Conservation (phyloP, 2,329 filamentous ascomycete genomes). For the Cadophora sp. region DNA sequence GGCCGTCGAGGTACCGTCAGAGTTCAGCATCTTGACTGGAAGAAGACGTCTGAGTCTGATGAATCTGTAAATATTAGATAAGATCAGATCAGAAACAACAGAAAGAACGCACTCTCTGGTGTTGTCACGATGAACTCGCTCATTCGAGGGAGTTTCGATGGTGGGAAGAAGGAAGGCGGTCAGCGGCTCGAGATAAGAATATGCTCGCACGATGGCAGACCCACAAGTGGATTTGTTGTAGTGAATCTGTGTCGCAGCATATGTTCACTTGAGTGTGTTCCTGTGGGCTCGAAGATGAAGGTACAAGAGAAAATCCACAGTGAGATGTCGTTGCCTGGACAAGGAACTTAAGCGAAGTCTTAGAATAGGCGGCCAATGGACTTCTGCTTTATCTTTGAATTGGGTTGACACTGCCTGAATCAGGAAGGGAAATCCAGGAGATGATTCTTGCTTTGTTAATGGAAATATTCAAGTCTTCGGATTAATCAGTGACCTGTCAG, state of each 20-base stretch:
- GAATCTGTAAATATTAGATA: background rate
- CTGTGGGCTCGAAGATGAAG: background rate
- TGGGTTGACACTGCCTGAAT: background rate
- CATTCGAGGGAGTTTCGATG: background rate
- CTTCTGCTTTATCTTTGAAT: background rate
- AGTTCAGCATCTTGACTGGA: background rate
- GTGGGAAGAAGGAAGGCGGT: background rate
- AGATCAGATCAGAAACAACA: background rate
- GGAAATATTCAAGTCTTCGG: too few relatives aligned
- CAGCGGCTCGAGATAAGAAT: background rate
- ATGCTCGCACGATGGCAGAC: background rate
- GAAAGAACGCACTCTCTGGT: background rate
- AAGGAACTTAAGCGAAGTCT: background rate
- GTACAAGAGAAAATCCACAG: background rate
- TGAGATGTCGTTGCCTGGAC: background rate
- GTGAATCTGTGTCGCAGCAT: background rate
- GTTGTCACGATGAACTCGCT: background rate
- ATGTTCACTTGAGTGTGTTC: background rate
- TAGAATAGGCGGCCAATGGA: background rate
- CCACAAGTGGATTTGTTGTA: background rate
- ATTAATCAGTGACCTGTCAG: too few relatives aligned
- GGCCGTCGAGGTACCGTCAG: slow-evolving; percentile 14
- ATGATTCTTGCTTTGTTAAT: too few relatives aligned
- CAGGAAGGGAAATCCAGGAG: too few relatives aligned
- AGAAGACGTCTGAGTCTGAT: background rate